A percentile compares a stretch with the other conserved stretches of the same genome.
Evolutionary conservation across 805 yeast species (phyloP).

Genomic region (Candida maesae): DNA sequence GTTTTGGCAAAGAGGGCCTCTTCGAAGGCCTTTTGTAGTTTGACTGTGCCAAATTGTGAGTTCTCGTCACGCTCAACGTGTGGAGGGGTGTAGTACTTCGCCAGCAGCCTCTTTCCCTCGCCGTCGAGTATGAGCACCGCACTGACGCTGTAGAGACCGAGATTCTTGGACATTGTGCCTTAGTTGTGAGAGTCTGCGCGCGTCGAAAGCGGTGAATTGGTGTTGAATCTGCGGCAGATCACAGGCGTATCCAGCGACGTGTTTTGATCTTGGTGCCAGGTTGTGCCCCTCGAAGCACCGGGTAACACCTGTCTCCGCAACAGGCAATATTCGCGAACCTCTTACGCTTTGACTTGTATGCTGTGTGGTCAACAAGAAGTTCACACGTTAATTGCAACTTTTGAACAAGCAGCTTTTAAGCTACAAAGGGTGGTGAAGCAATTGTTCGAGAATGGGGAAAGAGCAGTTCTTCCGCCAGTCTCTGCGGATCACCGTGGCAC

Average conservation of each 20-base stretch:
- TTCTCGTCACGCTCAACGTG: constrained; percentile 27
- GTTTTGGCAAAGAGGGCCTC: constrained; percentile 66
- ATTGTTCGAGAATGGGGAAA: constrained; percentile 17
- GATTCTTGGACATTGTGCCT: constrained; percentile 39
- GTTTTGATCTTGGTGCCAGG: constrained; percentile 3
- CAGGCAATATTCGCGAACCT: constrained; percentile 6
- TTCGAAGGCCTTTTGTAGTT: constrained; percentile 78
- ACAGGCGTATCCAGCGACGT: constrained; percentile 7
- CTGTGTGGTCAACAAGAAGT: too few species aligned
- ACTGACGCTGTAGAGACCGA: constrained; percentile 75
- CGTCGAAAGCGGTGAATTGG: too few species aligned
- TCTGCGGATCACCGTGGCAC: constrained; percentile 47
- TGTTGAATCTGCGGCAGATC: not conserved
- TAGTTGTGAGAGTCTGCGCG: not conserved
- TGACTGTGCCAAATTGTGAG: constrained; percentile 32
- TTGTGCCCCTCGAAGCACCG: too few species aligned
- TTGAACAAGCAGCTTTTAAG: too few species aligned
- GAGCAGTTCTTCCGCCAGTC: constrained; percentile 44
- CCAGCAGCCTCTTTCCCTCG: constrained; percentile 74
- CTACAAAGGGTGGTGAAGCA: too few species aligned
- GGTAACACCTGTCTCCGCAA: not conserved
- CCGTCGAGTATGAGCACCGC: constrained; percentile 79
- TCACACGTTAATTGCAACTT: too few species aligned
- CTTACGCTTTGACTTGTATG: too few species aligned
- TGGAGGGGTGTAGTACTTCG: constrained; percentile 79